Conservation (phyloP, 805 yeast species). For the Wickerhamomyces chaumierensis region DNA sequence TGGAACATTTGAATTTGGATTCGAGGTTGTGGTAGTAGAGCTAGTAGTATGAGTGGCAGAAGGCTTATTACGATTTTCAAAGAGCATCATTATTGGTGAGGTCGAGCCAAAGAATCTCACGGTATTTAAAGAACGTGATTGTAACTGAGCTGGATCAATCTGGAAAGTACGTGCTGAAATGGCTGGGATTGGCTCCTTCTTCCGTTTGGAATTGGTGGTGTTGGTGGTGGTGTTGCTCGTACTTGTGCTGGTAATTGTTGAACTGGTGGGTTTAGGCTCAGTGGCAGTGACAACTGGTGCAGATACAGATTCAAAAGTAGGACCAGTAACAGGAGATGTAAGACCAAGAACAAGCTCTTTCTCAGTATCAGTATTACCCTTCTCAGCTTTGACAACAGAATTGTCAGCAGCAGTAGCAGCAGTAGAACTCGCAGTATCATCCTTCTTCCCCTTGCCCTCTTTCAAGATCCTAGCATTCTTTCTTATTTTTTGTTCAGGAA, state of each 20-base stretch:
- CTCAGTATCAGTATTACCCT: no score
- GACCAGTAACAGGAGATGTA: no score
- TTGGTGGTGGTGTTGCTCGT: conserved; percentile 14
- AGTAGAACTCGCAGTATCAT: not conserved
- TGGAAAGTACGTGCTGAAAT: conserved; percentile 21
- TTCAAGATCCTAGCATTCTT: conserved; percentile 22
- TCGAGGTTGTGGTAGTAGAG: no score
- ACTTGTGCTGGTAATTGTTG: conserved; percentile 1
- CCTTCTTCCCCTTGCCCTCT: not conserved
- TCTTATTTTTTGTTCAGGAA: conserved; percentile 47
- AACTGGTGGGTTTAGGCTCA: no score
- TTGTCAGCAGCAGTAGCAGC: no score
- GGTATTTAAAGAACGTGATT: conserved; percentile 1
- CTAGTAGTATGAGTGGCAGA: no score
- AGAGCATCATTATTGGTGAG: conserved; percentile 20
- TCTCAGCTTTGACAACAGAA: no score
- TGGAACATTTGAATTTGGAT: no score
- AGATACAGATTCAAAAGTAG: no score
- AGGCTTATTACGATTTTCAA: not conserved
- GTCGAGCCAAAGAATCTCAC: conserved; percentile 43
- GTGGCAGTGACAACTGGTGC: no score
- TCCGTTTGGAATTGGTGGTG: conserved; percentile 16
- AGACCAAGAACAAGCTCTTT: no score
- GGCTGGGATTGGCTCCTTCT: conserved; percentile 24
- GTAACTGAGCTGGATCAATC: conserved; percentile 15